phyloP scores from a whole-genome alignment of 768 basidiomycete genomes.

The Exsudoporus frostii region DNA sequence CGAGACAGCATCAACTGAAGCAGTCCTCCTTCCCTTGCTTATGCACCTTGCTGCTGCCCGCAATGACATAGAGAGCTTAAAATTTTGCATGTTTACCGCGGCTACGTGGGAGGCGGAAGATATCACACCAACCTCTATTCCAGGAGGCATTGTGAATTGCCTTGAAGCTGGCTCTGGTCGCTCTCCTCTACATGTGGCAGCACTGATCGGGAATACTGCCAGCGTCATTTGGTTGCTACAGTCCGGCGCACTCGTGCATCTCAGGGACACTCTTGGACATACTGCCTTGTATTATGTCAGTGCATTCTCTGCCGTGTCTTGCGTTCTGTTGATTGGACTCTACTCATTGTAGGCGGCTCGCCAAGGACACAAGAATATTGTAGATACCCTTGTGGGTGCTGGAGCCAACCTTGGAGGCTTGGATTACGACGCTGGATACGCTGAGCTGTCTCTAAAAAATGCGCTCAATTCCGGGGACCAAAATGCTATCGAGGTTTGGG shows the following conservation, averaged over 20 bases:
- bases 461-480: slow-evolving; percentile 42
- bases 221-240: slow-evolving; percentile 52
- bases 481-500: slow-evolving; percentile 49
- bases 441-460: slow-evolving; percentile 41
- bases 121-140: slow-evolving; percentile 32
- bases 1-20: slow-evolving; percentile 68
- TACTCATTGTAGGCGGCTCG: slow-evolving; percentile 59
- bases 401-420: slow-evolving; percentile 72
- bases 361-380: slow-evolving; percentile 59
- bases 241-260: slow-evolving; percentile 78
- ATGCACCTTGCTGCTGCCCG: slow-evolving; percentile 75
- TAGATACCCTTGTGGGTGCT: slow-evolving; percentile 62
- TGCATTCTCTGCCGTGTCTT: not conserved
- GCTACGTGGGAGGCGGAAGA: slow-evolving; percentile 24
- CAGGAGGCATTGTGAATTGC: slow-evolving; percentile 72
- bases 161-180: slow-evolving; percentile 67
- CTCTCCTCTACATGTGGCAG: slow-evolving; percentile 77
- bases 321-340: slow-evolving; percentile 1
- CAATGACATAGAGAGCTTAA: slow-evolving; percentile 61
- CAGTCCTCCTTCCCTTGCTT: slow-evolving; percentile 70
- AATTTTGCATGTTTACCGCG: slow-evolving; percentile 50
- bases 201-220: slow-evolving; percentile 56
- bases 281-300: slow-evolving; percentile 81
- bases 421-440: slow-evolving; percentile 60
- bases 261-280: slow-evolving; percentile 76